Evolutionary conservation across 2,329 filamentous ascomycete species (phyloP), one percentile per base, ranked within the genome.

Genomic region (Fulvia fulva): DNA sequence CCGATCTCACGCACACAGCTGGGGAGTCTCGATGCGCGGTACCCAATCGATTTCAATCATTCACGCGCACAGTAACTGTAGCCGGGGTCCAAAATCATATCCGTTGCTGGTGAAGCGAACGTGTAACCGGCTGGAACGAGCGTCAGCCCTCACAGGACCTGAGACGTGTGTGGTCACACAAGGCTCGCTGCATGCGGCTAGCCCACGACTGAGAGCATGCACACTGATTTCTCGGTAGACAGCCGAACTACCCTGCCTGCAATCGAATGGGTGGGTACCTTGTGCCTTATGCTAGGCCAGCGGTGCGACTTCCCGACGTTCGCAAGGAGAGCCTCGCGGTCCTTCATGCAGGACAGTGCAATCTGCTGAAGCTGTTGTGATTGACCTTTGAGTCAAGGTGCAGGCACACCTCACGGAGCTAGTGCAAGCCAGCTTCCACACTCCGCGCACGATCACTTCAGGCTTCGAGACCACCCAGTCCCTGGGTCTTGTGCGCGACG

Each of bases 81-180:
- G 60, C 62, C 63, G 63, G 63, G 41, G 34, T 47, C 51, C 55
- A 53, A 59, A 65, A 60, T 62, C 65, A 65, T 67, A 60, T 67
- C 65, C 66, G 64, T 65, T 47, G 60, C 44, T 32, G 45, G 28
- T 53, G 56, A 51, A 60, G 60, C 53, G 51, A 59, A 37, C 28
- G 57, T 64, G 57, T 51, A 45, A 67, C 58, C 51, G 46, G 57
- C 59, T 65, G 65, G 64, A 64, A 66, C 58, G 53, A 57, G 57
- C 53, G 44, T 46, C 52, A 22, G 11, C 52, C 52, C 43, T 30
- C 47, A 46, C 52, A 54, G 43, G 53, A 52, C 55, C 55, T 65
- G 66, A 69, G 63, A 69, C 67, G 53, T 44, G 57, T 64, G 63
- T 61, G 64, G 67, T 69, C n/a, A 59, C 62, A 69, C 67, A 64